Evolutionary conservation across 2,329 filamentous ascomycete species (phyloP), one percentile per base, ranked within the genome.

Genomic region (Nemania abortiva): DNA sequence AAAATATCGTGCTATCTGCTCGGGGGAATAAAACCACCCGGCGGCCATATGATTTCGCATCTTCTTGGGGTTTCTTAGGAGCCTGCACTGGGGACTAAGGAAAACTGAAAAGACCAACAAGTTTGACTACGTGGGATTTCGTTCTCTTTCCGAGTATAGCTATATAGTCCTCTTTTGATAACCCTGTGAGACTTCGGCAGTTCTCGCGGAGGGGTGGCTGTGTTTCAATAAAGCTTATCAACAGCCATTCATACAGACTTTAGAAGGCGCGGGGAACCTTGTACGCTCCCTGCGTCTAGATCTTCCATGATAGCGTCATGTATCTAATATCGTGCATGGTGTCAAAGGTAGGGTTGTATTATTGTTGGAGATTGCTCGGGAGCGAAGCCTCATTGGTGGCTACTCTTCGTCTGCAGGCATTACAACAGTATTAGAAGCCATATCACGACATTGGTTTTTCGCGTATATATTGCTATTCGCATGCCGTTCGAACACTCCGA

Each of bases 1-100:
- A 62, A 81, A 74, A 57, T 82, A 81, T 22, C 72, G 74, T 15
- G 15, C 18, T 20, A 81, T 79, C 57, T 81, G 78, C 3, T 65
- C 53, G 22, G 76, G 75, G 42, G 79, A 81, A 66, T 73, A 73
- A 49, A 73, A 72, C 72, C 72, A 72, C 24, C 72, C 72, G 3
- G 70, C 70, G 18, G 63, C 72, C 72, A 73, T 73, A 53, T 72
- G 45, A 67, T 71, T 75, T 60, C 63, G 59, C 72, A 73, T 73
- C 54, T 64, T 68, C 27, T 29, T n/a, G 18, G 29, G 27, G n/a
- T 18, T 53, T 42, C 5, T n/a, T 9, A 53, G 18, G 3, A 11
- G 7, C 31, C 18, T 45, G 3, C 5, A 7, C 9, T 61, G 27
- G 24, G 37, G 24, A 31, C 10, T 24, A 20, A 22, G 20, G 6